Conservation (phyloP, 345 rosid genomes). For the Isatis tinctoria region DNA sequence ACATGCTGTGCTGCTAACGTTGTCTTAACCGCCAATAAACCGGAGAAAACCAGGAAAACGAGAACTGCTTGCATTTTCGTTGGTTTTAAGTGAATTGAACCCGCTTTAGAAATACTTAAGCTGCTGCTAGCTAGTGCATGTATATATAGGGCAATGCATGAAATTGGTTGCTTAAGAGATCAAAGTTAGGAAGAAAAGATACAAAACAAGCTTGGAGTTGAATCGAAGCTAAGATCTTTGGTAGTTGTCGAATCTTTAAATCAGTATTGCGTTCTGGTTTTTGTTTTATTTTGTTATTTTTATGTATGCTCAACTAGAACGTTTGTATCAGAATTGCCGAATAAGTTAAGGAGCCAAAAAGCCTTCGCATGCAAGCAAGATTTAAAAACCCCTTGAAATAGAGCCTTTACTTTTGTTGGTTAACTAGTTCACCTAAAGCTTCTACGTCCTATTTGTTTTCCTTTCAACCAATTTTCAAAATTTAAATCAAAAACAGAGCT, state of each 20-base stretch:
- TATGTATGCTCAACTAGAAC: slow-evolving; percentile 7
- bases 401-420: background rate
- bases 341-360: slow-evolving; percentile 11
- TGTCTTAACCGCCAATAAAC: slow-evolving; percentile 28
- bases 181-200: slow-evolving; percentile 14
- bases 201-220: slow-evolving; percentile 53
- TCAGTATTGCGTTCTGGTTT: background rate
- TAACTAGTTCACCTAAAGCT: slow-evolving; percentile 11
- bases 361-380: slow-evolving; percentile 5
- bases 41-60: slow-evolving; percentile 35
- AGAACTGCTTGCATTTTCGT: slow-evolving; percentile 34
- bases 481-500: background rate
- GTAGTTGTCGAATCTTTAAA: slow-evolving; percentile 25
- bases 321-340: slow-evolving; percentile 28
- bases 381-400: background rate
- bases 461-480: background rate
- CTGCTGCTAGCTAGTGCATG: slow-evolving; percentile 8
- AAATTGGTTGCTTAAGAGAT: slow-evolving; percentile 5
- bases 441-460: background rate
- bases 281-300: background rate
- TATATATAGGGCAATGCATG: slow-evolving; percentile 22
- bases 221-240: slow-evolving; percentile 49
- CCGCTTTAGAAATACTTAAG: background rate
- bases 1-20: slow-evolving; percentile 52
- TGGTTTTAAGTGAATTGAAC: background rate